phyloP scores from a whole-genome alignment of 2,329 filamentous ascomycete species.

The Magnaporthales sp. region DNA sequence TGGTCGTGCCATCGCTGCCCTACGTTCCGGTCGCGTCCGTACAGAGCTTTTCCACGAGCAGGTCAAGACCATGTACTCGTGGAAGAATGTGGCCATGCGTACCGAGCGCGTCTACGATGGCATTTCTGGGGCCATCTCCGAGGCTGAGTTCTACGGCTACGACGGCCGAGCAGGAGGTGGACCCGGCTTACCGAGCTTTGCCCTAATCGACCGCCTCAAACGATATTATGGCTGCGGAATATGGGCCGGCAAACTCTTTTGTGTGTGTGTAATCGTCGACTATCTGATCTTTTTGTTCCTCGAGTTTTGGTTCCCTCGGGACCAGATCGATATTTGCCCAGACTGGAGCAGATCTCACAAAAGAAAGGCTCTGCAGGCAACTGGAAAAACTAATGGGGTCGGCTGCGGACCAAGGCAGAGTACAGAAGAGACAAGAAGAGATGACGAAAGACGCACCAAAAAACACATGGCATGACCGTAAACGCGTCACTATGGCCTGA shows the following conservation, averaged over 20 bases:
- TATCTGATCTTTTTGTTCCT: conserved; percentile 84
- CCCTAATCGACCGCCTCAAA: conserved; percentile 89
- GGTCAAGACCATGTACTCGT: conserved; percentile 97
- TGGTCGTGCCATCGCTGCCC: conserved; percentile 75
- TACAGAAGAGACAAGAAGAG: background rate
- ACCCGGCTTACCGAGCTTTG: conserved; percentile 71
- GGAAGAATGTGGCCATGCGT: conserved; percentile 88
- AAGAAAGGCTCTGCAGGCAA: background rate
- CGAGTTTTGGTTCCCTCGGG: conserved; percentile 78
- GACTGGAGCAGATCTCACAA: conserved; percentile 50
- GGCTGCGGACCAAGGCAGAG: background rate
- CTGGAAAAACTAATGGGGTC: background rate
- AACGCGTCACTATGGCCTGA: background rate
- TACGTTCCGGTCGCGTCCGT: conserved; percentile 78
- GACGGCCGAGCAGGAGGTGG: conserved; percentile 29
- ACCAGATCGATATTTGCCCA: conserved; percentile 78
- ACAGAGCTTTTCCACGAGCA: conserved; percentile 95
- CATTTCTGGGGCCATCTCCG: conserved; percentile 76
- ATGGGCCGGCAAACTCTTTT: conserved; percentile 97
- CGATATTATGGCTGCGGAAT: conserved; percentile 96
- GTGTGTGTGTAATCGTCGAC: conserved; percentile 87
- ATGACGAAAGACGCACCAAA: background rate
- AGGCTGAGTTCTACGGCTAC: conserved; percentile 82
- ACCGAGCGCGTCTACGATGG: conserved; percentile 95
- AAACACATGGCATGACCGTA: background rate